Evolutionary conservation across 176 grass and related monocot genomes (phyloP).

Genomic region (sorghum (Sorghum bicolor)): Sorghum_bicolor_NCBIv3 NC_012870.2:15353001-15353500

Average conservation of each 20-base stretch:
- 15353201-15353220: slow-evolving; percentile 50
- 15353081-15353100: neutral
- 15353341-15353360: too few relatives aligned
- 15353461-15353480: too few relatives aligned
- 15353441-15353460: too few relatives aligned
- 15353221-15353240: neutral
- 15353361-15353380: too few relatives aligned
- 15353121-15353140: slow-evolving; percentile 33
- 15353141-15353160: slow-evolving; percentile 53
- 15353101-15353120: neutral
- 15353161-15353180: slow-evolving; percentile 51
- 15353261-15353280: too few relatives aligned
- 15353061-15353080: neutral
- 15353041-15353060: neutral
- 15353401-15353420: too few relatives aligned
- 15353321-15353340: too few relatives aligned
- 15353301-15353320: too few relatives aligned
- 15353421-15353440: too few relatives aligned
- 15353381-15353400: too few relatives aligned
- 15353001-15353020: neutral
- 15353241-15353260: neutral
- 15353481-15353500: too few relatives aligned
- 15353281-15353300: too few relatives aligned
- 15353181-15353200: slow-evolving; percentile 51
- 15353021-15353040: neutral